Conservation (phyloP, 106 monocot genomes). For the Dendrobium officinale region DNA sequence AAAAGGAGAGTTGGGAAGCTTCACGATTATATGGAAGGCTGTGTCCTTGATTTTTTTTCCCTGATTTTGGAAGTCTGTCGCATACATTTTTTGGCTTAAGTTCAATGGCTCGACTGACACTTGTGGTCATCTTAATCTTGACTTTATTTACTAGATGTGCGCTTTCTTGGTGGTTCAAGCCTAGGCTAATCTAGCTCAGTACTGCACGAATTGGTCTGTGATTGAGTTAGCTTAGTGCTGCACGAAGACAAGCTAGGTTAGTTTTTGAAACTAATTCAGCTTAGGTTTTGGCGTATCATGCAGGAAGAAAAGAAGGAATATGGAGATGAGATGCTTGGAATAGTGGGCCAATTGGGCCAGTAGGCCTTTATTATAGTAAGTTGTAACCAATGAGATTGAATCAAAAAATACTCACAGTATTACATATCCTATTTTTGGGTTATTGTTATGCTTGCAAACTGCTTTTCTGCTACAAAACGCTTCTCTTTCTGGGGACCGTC, state of each 20-base stretch:
- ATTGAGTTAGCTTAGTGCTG: background rate
- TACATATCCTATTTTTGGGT: background rate
- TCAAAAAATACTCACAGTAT: background rate
- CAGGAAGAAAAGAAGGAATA: background rate
- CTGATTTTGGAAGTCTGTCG: background rate
- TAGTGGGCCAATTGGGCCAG: background rate
- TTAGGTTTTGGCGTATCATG: background rate
- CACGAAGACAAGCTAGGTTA: background rate
- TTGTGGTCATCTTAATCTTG: too few species aligned
- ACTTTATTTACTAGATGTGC: background rate
- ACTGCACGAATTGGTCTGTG: background rate
- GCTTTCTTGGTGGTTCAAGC: background rate
- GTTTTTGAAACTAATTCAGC: background rate
- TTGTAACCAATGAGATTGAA: background rate
- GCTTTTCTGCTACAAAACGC: background rate
- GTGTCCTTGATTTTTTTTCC: background rate
- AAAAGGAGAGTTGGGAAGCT: background rate
- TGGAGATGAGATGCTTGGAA: constrained; percentile 1
- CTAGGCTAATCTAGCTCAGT: background rate
- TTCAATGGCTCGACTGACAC: background rate
- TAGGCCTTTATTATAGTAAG: background rate
- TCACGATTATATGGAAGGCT: background rate
- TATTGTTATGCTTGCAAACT: background rate
- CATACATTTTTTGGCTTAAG: background rate
- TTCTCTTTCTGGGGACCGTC: background rate